Base-by-base conservation (phyloP, 345 rosid genomes). In the Dipteronia dyeriana region DNA sequence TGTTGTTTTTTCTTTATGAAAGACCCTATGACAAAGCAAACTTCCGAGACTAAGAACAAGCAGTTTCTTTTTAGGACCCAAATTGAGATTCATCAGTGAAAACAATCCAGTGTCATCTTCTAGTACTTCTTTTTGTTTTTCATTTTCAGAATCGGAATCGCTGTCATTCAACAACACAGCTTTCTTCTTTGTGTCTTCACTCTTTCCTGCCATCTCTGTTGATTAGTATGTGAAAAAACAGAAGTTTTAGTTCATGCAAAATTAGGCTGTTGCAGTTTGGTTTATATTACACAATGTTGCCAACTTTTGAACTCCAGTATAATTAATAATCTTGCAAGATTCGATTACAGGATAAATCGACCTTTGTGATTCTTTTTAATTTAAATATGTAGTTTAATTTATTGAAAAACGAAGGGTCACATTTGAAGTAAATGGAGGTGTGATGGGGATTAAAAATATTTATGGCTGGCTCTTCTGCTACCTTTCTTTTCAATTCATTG, bases 31-130 rank as follows among this genome's bases (percentile, higher is more conserved):
- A 34, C 38, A 45, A 45, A 45, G 84, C 31, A 85, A 17, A n/a
- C 88, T 85, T 29, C 70, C 45, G 0, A 76, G 25, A 43, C 80
- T 29, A 56, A 83, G 68, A 19, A 86, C 69, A n/a, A 87, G 78
- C 10, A 86, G 82, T 13, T 86, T 89, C 81, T 84, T 87, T 13
- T 29, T 73, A 7, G 72, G 76, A 7, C 68, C 75, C 43, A 76
- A 64, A n/a, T 14, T 78, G 8, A 70, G 73, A 57, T 66, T 82
- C 14, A 39, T 78, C 4, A 77, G 20, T 59, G 75, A 66, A 16
- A 72, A 41, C 3, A 34, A 34, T 34, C 11, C 22, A 19, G 31
- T 25, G 5, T 47, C 43, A 4, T 56, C 80, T 57, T 22, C n/a
- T 7, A 39, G 66, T 7, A 60, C 74, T 54, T 7, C 45, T 7